Evolutionary conservation across 805 yeast species (phyloP).

Genomic region (Wickerhamomyces tratensis): DNA sequence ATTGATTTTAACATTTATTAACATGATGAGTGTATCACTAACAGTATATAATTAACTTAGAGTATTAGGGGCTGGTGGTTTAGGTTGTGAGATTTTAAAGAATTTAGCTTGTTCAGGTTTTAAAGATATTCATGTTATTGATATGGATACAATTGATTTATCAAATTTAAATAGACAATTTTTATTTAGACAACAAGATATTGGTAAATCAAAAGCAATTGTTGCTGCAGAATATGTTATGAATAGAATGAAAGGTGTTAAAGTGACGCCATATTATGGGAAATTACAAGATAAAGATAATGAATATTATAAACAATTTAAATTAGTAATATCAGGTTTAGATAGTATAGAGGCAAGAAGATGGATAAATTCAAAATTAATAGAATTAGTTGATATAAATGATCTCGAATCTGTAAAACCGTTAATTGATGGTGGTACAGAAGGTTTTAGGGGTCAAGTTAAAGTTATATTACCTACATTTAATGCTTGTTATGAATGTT

Average conservation of each 20-base stretch:
- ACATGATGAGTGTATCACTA: too few relatives aligned
- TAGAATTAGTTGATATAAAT: slow-evolving; percentile 49
- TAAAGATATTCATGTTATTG: slow-evolving; percentile 76
- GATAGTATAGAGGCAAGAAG: slow-evolving; percentile 87
- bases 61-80: slow-evolving; percentile 90
- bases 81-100: slow-evolving; percentile 85
- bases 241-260: slow-evolving; percentile 32
- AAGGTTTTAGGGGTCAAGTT: slow-evolving; percentile 87
- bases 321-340: slow-evolving; percentile 74
- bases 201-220: slow-evolving; percentile 72
- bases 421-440: slow-evolving; percentile 91
- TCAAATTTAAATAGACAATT: slow-evolving; percentile 90
- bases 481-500: slow-evolving; percentile 90
- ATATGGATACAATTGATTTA: slow-evolving; percentile 86
- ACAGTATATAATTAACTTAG: slow-evolving; percentile 3
- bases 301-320: slow-evolving; percentile 58
- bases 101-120: slow-evolving; percentile 65
- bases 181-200: slow-evolving; percentile 69
- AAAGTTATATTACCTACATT: slow-evolving; percentile 79
- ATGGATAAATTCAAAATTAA: slow-evolving; percentile 71
- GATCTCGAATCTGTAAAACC: slow-evolving; percentile 44
- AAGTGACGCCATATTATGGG: slow-evolving; percentile 50
- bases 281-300: slow-evolving; percentile 55
- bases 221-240: slow-evolving; percentile 63
- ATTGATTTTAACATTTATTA: too few relatives aligned